Evolutionary conservation across 1,284 basidiomycete species (phyloP), one percentile per base, ranked within the genome.

Genomic region (Pascua sp.): DNA sequence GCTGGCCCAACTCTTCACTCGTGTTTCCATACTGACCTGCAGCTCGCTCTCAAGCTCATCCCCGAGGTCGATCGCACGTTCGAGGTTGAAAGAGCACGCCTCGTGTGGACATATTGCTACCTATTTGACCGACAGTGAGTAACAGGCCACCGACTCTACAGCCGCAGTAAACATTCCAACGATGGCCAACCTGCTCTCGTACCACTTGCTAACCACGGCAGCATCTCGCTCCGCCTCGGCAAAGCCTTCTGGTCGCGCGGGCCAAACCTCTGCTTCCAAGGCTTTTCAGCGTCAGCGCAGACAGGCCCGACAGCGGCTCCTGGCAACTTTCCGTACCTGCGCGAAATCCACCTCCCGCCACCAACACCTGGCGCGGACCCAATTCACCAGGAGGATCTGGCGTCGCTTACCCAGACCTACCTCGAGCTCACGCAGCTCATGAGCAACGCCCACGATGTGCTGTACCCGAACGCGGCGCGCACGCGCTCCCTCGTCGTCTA

Each of bases 241-340:
- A 70, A 73, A 41, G 77, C 74, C 1, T 78, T 78, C 60, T 78
- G 77, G 77, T 74, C 74, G 5, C 67, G 77, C 46, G 76, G 77
- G 2, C 73, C 75, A 0, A 67, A 67, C 12, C 64, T 77, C 24
- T 77, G 77, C 60, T 76, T 78, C 53, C 69, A 71, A 53, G 75
- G 74, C 16, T 77, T 71, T 58, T 73, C 74, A 0, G 67, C 70
- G n/a, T 70, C 70, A 0, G 62, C 64, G 5, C 71, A 78, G 62
- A 77, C 75, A 1, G 74, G 75, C 8, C 75, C 75, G 5, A 68
- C 71, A 1, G 72, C 72, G 1, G 74, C 71, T 4, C 52, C 64
- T 3, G 60, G 63, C 55, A 77, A 76, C 59, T 78, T 77, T 52
- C 74, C 76, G 1, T 72, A 67, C 38, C 60, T 78, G 11, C 66